Evolutionary conservation across 1,284 basidiomycete species (phyloP), one percentile per base, ranked within the genome.

Genomic region (Rhizopogon parksii): DNA sequence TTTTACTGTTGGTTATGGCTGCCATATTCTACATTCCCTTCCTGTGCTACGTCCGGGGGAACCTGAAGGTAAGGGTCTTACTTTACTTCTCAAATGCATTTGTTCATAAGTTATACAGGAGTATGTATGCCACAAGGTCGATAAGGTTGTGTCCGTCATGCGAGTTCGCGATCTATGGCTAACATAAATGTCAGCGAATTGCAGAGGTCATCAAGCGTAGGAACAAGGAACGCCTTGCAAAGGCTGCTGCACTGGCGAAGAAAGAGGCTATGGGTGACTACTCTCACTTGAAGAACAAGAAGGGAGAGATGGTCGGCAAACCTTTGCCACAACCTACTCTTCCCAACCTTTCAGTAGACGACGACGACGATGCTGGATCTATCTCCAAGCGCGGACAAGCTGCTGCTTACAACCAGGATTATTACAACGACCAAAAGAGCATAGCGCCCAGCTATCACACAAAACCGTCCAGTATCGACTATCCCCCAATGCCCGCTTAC

Each of bases 41-140:
- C 39, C 77, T 99, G 19, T 89, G 88, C 67, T 92, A 96, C 68
- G 98, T 99, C 61, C 91, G 91, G 65, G 94, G 94, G 34, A 97
- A 97, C 69, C 72, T 97, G 50, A 95, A 95, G 82, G 88, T 85
- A 55, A 1, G 42, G 32, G 42, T 30, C 32, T 47, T 43, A 46
- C 47, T 36, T 49, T 46, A 25, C 36, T 15, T 51, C 25, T 36
- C 43, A 37, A 7, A 50, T 19, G 42, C 40, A 25, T 11, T 2
- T n/a, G 36, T 17, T 17, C 49, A 40, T 32, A 24, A 24, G 50
- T 37, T 46, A 50, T 49, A 64, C 54, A 95, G 84, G 95, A 98
- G 78, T 98, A 96, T 71, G 93, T 91, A 68, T 98, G 95, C 70
- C 92, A 98, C 75, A 97, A 98, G 73, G 92, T 97, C 50, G 95